Percentiles rank a stretch among this genome's conserved stretches.
Evolutionary conservation across 345 rosid species (phyloP).

Genomic region (Abelmoschus esculentus): DNA sequence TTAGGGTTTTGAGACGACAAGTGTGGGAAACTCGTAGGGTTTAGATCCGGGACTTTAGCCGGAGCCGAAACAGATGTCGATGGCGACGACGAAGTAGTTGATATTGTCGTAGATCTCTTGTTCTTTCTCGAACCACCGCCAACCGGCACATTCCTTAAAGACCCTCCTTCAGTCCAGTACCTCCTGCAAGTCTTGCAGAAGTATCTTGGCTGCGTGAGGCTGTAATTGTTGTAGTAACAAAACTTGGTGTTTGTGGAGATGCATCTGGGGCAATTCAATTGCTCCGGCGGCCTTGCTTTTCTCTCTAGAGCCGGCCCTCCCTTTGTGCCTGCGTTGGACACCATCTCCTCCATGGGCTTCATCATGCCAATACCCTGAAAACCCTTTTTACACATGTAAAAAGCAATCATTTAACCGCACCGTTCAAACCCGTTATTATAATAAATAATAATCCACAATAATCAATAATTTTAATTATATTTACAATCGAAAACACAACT

Average conservation of each 20-base stretch:
- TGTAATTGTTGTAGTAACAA: conserved; percentile 49
- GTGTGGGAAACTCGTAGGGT: too few species aligned
- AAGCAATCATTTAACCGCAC: background rate
- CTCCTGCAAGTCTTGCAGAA: conserved; percentile 52
- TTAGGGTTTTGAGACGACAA: conserved; percentile 34
- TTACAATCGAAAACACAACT: too few species aligned
- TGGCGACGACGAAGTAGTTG: background rate
- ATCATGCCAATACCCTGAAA: conserved; percentile 14
- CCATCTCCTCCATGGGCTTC: conserved; percentile 24
- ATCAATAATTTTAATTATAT: too few species aligned
- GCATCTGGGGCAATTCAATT: conserved; percentile 44
- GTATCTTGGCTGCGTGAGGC: conserved; percentile 43
- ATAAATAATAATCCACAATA: too few species aligned
- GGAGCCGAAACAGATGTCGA: background rate
- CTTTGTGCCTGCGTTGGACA: conserved; percentile 7
- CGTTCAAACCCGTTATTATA: background rate
- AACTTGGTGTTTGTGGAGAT: conserved; percentile 46
- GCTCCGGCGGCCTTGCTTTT: conserved; percentile 32
- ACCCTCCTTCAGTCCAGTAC: conserved; percentile 59
- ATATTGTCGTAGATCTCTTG: conserved; percentile 23
- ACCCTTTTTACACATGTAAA: conserved; percentile 3
- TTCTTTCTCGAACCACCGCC: conserved; percentile 34
- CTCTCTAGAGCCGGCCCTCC: conserved; percentile 25
- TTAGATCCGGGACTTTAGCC: too few species aligned
- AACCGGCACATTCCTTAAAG: conserved; percentile 36